Conservation (phyloP, 2,329 filamentous ascomycete genomes). For the Trichoderma semiorbis region DNA sequence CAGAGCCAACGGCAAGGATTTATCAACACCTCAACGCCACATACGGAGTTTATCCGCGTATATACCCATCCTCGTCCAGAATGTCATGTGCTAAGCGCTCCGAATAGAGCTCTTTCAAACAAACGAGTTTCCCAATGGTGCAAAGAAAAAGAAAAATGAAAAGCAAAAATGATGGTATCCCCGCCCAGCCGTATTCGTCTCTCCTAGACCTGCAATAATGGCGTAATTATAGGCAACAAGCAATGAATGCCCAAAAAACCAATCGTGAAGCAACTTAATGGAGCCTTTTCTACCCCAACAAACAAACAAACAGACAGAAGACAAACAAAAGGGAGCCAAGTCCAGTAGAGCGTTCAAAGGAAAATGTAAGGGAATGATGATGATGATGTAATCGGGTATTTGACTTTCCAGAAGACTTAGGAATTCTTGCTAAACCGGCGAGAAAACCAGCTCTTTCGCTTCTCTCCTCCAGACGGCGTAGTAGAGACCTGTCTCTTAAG, state of each 20-base stretch:
- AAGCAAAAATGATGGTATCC: slow-evolving; percentile 1
- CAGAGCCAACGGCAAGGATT: slow-evolving; percentile 13
- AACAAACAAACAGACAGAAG: background rate
- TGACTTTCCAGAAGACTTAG: background rate
- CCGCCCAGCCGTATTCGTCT: background rate
- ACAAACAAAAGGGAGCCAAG: background rate
- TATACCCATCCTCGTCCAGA: slow-evolving; percentile 19
- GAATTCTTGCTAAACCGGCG: slow-evolving; percentile 69
- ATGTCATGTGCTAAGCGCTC: slow-evolving; percentile 14
- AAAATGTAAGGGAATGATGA: slow-evolving; percentile 6
- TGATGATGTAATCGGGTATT: background rate
- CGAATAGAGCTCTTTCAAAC: slow-evolving; percentile 7
- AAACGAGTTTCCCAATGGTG: slow-evolving; percentile 6
- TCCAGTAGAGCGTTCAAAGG: background rate
- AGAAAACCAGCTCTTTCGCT: slow-evolving; percentile 88
- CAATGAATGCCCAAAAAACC: background rate
- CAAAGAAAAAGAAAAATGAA: background rate
- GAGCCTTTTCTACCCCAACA: background rate
- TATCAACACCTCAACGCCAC: slow-evolving; percentile 20
- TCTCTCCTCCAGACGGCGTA: slow-evolving; percentile 48
- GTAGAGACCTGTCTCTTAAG: slow-evolving; percentile 30
- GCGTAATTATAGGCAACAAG: slow-evolving; percentile 13
- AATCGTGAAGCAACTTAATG: slow-evolving; percentile 10
- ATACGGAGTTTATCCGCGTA: slow-evolving; percentile 22
- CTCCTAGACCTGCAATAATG: background rate